These are phyloP conservation scores for Basipetospora chlamydospora DNA, from an alignment of 2,329 filamentous ascomycete genomes.

Conservation along the genomic window DNA sequence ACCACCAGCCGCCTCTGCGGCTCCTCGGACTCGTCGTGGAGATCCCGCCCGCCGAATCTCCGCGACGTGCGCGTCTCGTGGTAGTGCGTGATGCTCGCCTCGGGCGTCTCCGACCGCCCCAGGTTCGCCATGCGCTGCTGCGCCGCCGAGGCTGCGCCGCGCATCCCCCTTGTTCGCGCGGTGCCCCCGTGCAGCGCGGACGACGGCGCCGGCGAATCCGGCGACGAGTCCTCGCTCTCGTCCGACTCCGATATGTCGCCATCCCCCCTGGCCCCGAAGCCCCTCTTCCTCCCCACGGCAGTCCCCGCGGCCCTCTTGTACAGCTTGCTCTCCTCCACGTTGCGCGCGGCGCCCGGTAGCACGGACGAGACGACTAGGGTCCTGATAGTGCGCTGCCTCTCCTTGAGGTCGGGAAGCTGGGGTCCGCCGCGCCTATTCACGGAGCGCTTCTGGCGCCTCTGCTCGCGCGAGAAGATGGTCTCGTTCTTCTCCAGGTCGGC, in stretches of 20 bases:
- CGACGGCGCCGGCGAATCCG: slow-evolving; percentile 71
- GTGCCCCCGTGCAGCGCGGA: slow-evolving; percentile 55
- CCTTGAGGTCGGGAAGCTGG: slow-evolving; percentile 87
- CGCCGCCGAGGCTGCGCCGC: slow-evolving; percentile 73
- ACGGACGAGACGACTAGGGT: slow-evolving; percentile 87
- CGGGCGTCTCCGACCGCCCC: slow-evolving; percentile 79
- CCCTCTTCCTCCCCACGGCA: slow-evolving; percentile 27
- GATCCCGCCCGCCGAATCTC: slow-evolving; percentile 44
- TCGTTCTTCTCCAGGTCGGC: slow-evolving; percentile 82
- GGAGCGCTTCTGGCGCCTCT: slow-evolving; percentile 86
- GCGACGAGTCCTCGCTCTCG: slow-evolving; percentile 75
- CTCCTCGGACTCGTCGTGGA: slow-evolving; percentile 71
- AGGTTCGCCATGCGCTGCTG: slow-evolving; percentile 75
- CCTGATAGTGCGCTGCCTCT: slow-evolving; percentile 82
- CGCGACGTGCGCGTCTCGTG: slow-evolving; percentile 59
- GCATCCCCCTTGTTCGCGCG: slow-evolving; percentile 73
- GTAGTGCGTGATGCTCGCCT: slow-evolving; percentile 48
- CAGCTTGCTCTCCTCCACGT: slow-evolving; percentile 70
- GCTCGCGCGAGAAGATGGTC: slow-evolving; percentile 82
- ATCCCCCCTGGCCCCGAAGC: slow-evolving; percentile 32
- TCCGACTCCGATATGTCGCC: slow-evolving; percentile 77
- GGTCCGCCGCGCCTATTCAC: slow-evolving; percentile 88
- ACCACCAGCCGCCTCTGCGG: slow-evolving; percentile 60
- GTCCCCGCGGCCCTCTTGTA: slow-evolving; percentile 61
- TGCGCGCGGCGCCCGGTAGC: slow-evolving; percentile 69